These are phyloP conservation scores for Penicillium soppii DNA, from an alignment of 495 filamentous ascomycete genomes.

Conservation along the genomic window DNA sequence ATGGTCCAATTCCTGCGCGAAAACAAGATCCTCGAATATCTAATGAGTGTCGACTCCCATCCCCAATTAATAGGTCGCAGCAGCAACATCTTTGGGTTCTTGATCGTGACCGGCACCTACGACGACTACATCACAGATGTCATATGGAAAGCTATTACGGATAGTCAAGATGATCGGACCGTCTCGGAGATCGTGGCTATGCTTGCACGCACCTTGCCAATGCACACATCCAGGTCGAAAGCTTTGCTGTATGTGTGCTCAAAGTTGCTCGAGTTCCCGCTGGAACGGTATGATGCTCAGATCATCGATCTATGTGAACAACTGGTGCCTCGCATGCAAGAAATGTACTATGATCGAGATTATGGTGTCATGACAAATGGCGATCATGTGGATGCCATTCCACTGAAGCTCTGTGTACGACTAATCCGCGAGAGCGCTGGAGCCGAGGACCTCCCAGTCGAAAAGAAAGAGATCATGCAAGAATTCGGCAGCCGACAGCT, in stretches of 20 bases:
- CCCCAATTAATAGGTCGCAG: conserved; percentile 81
- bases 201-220: conserved; percentile 62
- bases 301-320: conserved; percentile 48
- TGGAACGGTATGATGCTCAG: conserved; percentile 57
- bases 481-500: conserved; percentile 60
- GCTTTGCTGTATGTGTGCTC: conserved; percentile 68
- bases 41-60: conserved; percentile 89
- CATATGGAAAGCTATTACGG: conserved; percentile 81
- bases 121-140: conserved; percentile 69
- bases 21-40: conserved; percentile 73
- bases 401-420: conserved; percentile 57
- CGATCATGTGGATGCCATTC: conserved; percentile 33
- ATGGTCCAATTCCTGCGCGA: conserved; percentile 63
- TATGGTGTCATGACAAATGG: not conserved
- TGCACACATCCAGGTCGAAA: conserved; percentile 49
- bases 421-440: conserved; percentile 64
- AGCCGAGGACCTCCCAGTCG: conserved; percentile 33
- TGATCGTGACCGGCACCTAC: conserved; percentile 79
- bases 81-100: conserved; percentile 81
- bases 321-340: conserved; percentile 38
- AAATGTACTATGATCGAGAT: conserved; percentile 23
- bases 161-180: conserved; percentile 81
- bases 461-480: conserved; percentile 46
- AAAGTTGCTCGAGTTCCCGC: conserved; percentile 69
- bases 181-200: conserved; percentile 76